A percentile compares a stretch with the other conserved stretches of the same genome.
Conservation (phyloP, 257 asterid species). For the Petunia secreta region DNA sequence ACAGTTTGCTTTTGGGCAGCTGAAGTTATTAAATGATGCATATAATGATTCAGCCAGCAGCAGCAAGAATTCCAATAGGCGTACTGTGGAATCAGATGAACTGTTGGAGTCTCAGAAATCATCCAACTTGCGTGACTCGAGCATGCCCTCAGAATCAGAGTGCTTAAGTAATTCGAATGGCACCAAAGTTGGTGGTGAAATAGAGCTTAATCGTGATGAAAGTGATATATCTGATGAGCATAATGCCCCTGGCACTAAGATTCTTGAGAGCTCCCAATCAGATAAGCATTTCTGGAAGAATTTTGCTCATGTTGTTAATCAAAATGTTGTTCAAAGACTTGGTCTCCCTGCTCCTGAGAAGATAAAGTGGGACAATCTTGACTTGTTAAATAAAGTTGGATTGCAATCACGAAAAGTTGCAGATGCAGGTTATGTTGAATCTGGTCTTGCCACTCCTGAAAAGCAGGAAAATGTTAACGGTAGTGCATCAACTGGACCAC, state of each 20-base stretch:
- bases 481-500: constrained; percentile 39
- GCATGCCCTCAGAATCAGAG: constrained; percentile 36
- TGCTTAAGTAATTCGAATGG: constrained; percentile 38
- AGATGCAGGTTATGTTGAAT: constrained; percentile 73
- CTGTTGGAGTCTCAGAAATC: constrained; percentile 13
- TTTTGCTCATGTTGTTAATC: constrained; percentile 66
- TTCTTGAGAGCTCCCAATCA: constrained; percentile 48
- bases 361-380: constrained; percentile 85
- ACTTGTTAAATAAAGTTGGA: constrained; percentile 67
- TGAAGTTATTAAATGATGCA: constrained; percentile 71
- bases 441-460: constrained; percentile 87
- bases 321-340: constrained; percentile 61
- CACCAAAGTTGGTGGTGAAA: constrained; percentile 26
- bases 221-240: constrained; percentile 19
- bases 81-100: constrained; percentile 28
- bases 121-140: constrained; percentile 19
- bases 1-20: constrained; percentile 86
- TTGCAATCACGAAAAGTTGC: constrained; percentile 70
- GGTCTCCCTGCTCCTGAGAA: constrained; percentile 74
- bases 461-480: constrained; percentile 40
- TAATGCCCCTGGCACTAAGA: constrained; percentile 33
- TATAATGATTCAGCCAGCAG: constrained; percentile 52
- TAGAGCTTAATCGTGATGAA: constrained; percentile 29
- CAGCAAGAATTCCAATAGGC: constrained; percentile 26
- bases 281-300: constrained; percentile 79